phyloP scores from a whole-genome alignment of 2,329 filamentous ascomycete species.

The Diplodia scrobiculata region DNA sequence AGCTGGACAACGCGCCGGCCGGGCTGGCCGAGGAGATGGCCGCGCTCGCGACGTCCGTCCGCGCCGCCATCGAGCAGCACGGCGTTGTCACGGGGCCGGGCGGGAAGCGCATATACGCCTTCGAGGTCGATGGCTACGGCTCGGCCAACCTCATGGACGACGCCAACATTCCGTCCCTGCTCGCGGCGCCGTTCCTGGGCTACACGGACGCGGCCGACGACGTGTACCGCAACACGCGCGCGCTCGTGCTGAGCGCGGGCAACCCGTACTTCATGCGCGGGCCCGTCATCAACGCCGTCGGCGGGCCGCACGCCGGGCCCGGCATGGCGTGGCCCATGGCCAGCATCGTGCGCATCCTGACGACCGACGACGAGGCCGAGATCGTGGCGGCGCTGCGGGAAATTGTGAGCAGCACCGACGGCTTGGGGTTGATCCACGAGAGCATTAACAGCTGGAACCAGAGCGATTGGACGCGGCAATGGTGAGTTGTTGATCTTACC shows the following conservation, averaged over 20 bases:
- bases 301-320: slow-evolving; percentile 53
- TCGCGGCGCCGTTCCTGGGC: slow-evolving; percentile 66
- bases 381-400: slow-evolving; percentile 49
- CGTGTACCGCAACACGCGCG: slow-evolving; percentile 52
- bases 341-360: slow-evolving; percentile 54
- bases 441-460: slow-evolving; percentile 54
- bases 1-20: slow-evolving; percentile 50
- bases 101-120: slow-evolving; percentile 48
- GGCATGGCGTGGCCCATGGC: slow-evolving; percentile 57
- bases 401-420: slow-evolving; percentile 52
- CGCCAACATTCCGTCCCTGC: slow-evolving; percentile 68
- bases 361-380: slow-evolving; percentile 52
- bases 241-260: slow-evolving; percentile 47
- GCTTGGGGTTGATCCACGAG: slow-evolving; percentile 56
- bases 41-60: slow-evolving; percentile 54
- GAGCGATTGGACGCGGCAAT: slow-evolving; percentile 53
- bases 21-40: slow-evolving; percentile 61
- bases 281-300: slow-evolving; percentile 52
- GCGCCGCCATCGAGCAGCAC: slow-evolving; percentile 49
- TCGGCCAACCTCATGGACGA: slow-evolving; percentile 69
- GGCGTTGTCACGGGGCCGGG: slow-evolving; percentile 46
- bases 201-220: slow-evolving; percentile 51
- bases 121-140: slow-evolving; percentile 53
- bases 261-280: slow-evolving; percentile 57
- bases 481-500: slow-evolving; percentile 38